Percentiles rank a stretch among this genome's conserved stretches.
Conservation (phyloP, 2,329 filamentous ascomycete species). For the Fusarium incarnatum region DNA sequence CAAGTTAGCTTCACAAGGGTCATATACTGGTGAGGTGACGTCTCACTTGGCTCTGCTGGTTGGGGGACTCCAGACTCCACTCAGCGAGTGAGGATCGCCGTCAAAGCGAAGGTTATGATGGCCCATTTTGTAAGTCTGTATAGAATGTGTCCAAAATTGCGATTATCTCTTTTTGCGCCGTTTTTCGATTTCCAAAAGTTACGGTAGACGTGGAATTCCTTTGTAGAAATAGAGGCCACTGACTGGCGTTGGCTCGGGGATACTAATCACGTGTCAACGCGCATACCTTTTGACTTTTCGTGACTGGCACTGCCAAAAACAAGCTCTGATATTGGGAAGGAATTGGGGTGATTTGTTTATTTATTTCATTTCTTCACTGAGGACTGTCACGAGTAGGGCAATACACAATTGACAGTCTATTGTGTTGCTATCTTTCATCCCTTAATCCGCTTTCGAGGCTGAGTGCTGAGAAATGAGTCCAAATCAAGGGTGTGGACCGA, state of each 20-base stretch:
- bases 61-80: constrained; percentile 54
- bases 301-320: neutral
- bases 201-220: neutral
- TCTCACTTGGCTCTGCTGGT: constrained; percentile 56
- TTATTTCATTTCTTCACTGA: neutral
- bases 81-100: constrained; percentile 50
- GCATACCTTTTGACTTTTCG: neutral
- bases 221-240: constrained; percentile 3
- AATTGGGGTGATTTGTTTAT: neutral
- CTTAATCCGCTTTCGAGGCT: constrained; percentile 8
- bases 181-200: neutral
- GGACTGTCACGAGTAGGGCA: neutral
- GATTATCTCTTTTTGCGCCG: neutral
- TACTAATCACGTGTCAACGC: constrained; percentile 29
- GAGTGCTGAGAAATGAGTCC: constrained; percentile 4
- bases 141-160: neutral
- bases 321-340: neutral
- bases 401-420: constrained; percentile 5
- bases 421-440: constrained; percentile 6
- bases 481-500: constrained; percentile 4
- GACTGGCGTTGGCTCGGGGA: constrained; percentile 26
- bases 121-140: constrained; percentile 19
- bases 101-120: constrained; percentile 55
- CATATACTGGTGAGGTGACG: neutral
- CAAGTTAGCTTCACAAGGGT: constrained; percentile 24